Base-by-base conservation (phyloP, 495 filamentous ascomycete species). In the Penicillium pulvis region DNA sequence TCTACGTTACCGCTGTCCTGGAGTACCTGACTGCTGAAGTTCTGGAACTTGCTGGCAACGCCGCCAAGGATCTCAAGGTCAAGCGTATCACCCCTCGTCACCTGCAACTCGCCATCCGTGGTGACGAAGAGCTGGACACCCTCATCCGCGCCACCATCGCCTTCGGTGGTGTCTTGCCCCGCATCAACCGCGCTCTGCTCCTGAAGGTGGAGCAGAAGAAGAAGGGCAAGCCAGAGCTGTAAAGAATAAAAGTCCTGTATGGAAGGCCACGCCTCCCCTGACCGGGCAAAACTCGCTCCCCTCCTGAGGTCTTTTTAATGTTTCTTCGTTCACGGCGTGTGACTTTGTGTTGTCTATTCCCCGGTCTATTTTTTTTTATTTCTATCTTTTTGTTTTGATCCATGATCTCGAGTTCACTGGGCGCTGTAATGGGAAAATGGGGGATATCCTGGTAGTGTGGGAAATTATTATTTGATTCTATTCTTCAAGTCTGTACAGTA, bases 121-220 rank as follows among this genome's bases (percentile, higher is more conserved):
- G 94, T 69, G 94, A 98, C 74, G 94, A 98, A 80, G 94, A 98
- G 79, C 82, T 98, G 62, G 94, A 98, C 67, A 98, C 92, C 41
- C 83, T 98, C 33, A 98, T 98, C 73, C 90, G 95, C 64, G 94
- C 94, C 30, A 98, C 94, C 48, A 98, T 98, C 71, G 94, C 94
- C 57, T 97, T 95, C 61, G 94, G 94, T 78, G 94, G 94, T 88
- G 94, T 98, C 41, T 80, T 98, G 66, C 94, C 94, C 31, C 94
- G 97, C 74, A 98, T 98, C 90, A 97, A 98, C 81, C 90, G 94
- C 62, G 94, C 94, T 23, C 81, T 98, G 59, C 82, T 98, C 61
- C 84, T 98, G 69, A 98, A 98, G 88, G 95, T 98, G 53, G 95
- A 98, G 78, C 92, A 98, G 78, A 98, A 97, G 90, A 98, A 98